phyloP scores from a whole-genome alignment of 257 asterid genomes.

The Scutellaria baicalensis region DNA sequence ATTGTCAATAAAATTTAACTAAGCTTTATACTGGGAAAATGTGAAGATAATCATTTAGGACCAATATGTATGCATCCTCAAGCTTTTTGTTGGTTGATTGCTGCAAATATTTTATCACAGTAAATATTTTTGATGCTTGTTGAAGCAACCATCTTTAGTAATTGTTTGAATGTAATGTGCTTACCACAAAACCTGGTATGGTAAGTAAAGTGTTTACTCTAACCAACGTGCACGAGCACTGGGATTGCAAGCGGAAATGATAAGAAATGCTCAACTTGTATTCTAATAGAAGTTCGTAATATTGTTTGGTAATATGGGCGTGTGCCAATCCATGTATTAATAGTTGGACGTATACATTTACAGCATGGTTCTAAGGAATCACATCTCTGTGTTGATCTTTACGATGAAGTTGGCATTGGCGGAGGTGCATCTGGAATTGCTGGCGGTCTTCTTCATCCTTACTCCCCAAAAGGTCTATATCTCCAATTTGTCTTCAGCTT shows the following conservation, averaged over 20 bases:
- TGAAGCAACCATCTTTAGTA: not conserved
- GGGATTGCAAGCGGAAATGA: not conserved
- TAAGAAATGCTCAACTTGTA: not conserved
- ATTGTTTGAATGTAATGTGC: not conserved
- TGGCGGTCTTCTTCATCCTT: constrained; percentile 97
- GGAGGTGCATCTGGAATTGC: constrained; percentile 99
- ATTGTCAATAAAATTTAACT: not conserved
- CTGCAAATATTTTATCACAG: not conserved
- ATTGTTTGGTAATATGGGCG: not conserved
- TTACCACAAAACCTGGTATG: not conserved
- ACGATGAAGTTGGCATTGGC: constrained; percentile 87
- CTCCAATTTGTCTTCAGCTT: not conserved
- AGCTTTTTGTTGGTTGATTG: not conserved
- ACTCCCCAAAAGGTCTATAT: constrained; percentile 81
- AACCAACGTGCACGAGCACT: not conserved
- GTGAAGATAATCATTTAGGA: not conserved
- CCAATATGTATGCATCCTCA: not conserved
- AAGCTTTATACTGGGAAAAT: not conserved
- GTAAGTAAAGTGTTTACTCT: not conserved
- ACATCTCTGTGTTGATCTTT: constrained; percentile 59
- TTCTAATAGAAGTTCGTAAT: not conserved
- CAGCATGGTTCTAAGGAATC: constrained; percentile 65
- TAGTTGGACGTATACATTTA: constrained; percentile 15
- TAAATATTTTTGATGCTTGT: not conserved
- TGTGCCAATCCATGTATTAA: not conserved